Evolutionary conservation across 495 filamentous ascomycete genomes (phyloP).

Genomic region (Hypoxylon fuscum): DNA sequence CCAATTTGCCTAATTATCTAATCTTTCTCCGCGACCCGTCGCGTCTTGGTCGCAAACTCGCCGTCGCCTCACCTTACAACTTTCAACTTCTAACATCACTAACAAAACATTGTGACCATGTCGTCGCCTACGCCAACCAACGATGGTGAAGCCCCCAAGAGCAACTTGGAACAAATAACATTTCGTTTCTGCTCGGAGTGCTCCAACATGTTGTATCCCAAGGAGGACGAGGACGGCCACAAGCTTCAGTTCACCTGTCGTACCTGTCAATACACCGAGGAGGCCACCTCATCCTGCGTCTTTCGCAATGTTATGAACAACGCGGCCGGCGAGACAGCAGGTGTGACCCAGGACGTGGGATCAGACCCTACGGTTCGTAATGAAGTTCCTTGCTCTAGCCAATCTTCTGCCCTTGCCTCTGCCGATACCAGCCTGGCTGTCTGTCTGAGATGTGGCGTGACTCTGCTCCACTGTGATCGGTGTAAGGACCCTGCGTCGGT

Average conservation of each 20-base stretch:
- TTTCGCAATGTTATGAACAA: constrained; percentile 91
- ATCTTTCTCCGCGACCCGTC: not conserved
- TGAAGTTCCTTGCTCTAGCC: constrained; percentile 43
- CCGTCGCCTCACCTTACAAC: not conserved
- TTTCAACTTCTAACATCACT: not conserved
- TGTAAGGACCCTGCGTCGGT: constrained; percentile 43
- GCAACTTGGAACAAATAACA: constrained; percentile 78
- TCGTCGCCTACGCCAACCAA: constrained; percentile 69
- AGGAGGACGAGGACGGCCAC: constrained; percentile 76
- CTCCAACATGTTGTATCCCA: constrained; percentile 97
- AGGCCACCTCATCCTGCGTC: constrained; percentile 84
- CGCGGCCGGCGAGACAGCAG: constrained; percentile 91
- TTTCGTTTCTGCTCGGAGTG: constrained; percentile 99
- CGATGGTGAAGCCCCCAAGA: constrained; percentile 60
- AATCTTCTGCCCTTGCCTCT: constrained; percentile 25
- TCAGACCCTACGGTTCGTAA: constrained; percentile 96
- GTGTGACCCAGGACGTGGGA: constrained; percentile 95
- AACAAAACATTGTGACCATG: constrained; percentile 47
- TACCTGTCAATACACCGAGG: constrained; percentile 88
- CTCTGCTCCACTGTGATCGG: constrained; percentile 40
- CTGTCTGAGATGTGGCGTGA: constrained; percentile 45
- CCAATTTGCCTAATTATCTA: no score
- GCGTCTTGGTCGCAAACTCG: not conserved
- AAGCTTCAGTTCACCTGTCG: constrained; percentile 73
- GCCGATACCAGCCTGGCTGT: constrained; percentile 32